Evolutionary conservation across 129 eudicot species (phyloP).

Genomic region (Glebionis coronaria): DNA sequence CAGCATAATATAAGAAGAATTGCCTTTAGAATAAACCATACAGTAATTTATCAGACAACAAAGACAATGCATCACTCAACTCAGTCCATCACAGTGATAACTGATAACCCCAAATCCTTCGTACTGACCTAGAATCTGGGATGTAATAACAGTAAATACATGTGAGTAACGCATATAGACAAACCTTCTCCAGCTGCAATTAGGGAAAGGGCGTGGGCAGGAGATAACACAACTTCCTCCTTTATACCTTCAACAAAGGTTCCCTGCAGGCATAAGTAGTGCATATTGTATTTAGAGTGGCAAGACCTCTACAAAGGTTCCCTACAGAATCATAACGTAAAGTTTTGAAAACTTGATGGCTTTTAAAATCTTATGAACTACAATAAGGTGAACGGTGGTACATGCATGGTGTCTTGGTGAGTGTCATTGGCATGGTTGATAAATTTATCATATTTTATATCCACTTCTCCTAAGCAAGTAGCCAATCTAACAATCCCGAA

Average conservation of each 20-base stretch:
- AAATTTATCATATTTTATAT: neutral
- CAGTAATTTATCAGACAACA: too few relatives aligned
- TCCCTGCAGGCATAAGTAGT: conserved; percentile 55
- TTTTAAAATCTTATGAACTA: neutral
- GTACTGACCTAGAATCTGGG: conserved; percentile 4
- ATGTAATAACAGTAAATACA: conserved; percentile 7
- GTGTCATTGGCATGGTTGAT: conserved; percentile 5
- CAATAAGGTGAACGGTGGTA: neutral
- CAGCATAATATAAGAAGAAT: too few relatives aligned
- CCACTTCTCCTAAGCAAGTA: conserved; percentile 6
- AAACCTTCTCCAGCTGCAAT: conserved; percentile 99
- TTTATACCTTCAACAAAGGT: conserved; percentile 93
- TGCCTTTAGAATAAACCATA: too few relatives aligned
- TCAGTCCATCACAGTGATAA: neutral
- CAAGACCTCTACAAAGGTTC: neutral
- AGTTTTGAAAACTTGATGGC: conserved; percentile 9
- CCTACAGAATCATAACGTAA: conserved; percentile 1
- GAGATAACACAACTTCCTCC: conserved; percentile 95
- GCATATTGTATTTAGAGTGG: conserved; percentile 15
- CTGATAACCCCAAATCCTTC: conserved; percentile 4
- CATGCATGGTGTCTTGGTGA: neutral
- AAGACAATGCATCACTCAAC: conserved; percentile 6
- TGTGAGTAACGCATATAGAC: conserved; percentile 21
- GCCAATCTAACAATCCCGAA: neutral
- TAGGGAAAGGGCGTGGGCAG: conserved; percentile 95